phyloP scores from a whole-genome alignment of 805 yeast species.

The Yarrowia hollandica region DNA sequence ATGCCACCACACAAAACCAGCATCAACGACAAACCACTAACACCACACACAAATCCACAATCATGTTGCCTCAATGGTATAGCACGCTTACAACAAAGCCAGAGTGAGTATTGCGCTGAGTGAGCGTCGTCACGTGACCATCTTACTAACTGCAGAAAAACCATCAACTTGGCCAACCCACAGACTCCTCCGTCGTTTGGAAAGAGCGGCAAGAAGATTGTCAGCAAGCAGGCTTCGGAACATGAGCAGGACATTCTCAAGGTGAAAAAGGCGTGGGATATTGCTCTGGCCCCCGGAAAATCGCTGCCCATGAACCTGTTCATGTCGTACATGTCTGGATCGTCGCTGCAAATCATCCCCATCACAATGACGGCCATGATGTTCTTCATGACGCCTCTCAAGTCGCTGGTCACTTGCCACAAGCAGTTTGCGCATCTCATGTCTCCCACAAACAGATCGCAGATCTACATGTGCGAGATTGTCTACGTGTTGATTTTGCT shows the following conservation, averaged over 20 bases:
- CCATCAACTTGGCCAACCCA: conserved; percentile 3
- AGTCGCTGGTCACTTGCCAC: conserved; percentile 62
- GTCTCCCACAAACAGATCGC: conserved; percentile 36
- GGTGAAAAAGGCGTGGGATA: conserved; percentile 75
- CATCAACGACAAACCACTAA: conserved; percentile 1
- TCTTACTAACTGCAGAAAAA: conserved; percentile 8
- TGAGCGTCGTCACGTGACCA: background rate
- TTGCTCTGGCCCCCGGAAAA: conserved; percentile 80
- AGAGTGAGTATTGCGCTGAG: background rate
- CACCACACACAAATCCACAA: background rate
- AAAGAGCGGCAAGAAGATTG: conserved; percentile 26
- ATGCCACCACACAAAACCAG: conserved; percentile 7
- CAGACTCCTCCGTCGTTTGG: conserved; percentile 13
- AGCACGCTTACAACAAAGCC: conserved; percentile 17
- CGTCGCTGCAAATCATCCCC: conserved; percentile 83
- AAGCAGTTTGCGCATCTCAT: conserved; percentile 50
- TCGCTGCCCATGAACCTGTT: conserved; percentile 83
- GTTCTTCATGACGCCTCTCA: conserved; percentile 67
- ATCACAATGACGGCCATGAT: conserved; percentile 86
- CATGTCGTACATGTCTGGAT: conserved; percentile 93
- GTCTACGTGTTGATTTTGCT: conserved; percentile 52
- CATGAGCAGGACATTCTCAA: conserved; percentile 37
- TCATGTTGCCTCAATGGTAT: conserved; percentile 20
- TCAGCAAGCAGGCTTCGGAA: conserved; percentile 24
- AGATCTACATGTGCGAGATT: conserved; percentile 47